phyloP scores from a whole-genome alignment of 75 land plant species.

The Sequoia sempervirens region DNA sequence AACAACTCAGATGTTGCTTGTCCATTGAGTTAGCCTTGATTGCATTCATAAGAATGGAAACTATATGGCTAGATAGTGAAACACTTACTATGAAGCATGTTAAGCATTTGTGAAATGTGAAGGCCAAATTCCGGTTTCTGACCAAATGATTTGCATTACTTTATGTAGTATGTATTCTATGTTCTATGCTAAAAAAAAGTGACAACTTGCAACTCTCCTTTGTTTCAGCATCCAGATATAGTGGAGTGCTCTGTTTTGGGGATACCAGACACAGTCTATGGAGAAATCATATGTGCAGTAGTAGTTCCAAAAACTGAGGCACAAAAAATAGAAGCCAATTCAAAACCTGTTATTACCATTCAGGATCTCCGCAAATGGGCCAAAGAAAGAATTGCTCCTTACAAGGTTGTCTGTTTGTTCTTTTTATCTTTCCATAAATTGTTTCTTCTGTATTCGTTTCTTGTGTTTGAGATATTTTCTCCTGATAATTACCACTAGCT shows the following conservation, averaged over 20 bases:
- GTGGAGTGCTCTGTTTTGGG: constrained; percentile 93
- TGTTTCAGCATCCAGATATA: constrained; percentile 74
- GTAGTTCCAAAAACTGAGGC: constrained; percentile 50
- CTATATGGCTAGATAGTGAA: neutral
- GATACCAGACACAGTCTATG: constrained; percentile 77
- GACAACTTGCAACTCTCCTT: neutral
- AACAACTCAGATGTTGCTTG: too few species aligned
- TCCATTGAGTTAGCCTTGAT: neutral
- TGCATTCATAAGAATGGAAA: neutral
- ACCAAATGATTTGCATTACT: neutral
- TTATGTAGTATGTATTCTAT: neutral
- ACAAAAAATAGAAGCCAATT: constrained; percentile 34
- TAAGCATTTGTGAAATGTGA: neutral
- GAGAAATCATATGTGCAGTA: constrained; percentile 77
- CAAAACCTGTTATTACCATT: constrained; percentile 59
- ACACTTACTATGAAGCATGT: neutral
- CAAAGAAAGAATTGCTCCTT: constrained; percentile 89
- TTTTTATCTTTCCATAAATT: neutral
- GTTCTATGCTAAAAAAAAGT: neutral
- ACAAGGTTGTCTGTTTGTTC: constrained; percentile 54
- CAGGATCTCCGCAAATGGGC: constrained; percentile 72
- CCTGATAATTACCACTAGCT: neutral
- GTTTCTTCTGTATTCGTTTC: neutral
- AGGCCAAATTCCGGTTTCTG: neutral
- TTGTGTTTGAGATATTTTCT: neutral